A percentile compares a stretch with the other conserved stretches of the same genome.
These are phyloP conservation scores for Aspergillus sclerotioniger DNA, from an alignment of 495 filamentous ascomycete genomes.

Conservation along the genomic window DNA sequence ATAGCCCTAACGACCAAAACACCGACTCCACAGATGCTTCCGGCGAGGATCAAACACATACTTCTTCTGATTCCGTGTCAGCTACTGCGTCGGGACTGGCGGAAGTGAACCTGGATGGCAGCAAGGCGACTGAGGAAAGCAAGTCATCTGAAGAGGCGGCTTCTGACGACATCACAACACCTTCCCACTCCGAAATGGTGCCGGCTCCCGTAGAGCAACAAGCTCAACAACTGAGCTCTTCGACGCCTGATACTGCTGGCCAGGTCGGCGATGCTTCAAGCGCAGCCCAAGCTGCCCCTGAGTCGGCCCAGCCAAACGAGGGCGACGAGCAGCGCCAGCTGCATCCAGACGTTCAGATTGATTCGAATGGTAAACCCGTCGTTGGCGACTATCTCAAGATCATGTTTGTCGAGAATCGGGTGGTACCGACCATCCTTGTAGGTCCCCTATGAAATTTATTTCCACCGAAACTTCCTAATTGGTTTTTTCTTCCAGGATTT, in stretches of 20 bases:
- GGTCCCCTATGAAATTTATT: conserved; percentile 32
- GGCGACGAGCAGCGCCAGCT: conserved; percentile 36
- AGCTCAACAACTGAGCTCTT: conserved; percentile 23
- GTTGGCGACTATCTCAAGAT: conserved; percentile 98
- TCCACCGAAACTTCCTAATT: conserved; percentile 1
- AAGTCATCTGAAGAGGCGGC: conserved; percentile 10
- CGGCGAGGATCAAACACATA: not conserved
- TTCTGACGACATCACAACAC: conserved; percentile 27
- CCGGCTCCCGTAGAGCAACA: conserved; percentile 54
- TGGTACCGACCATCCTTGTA: conserved; percentile 94
- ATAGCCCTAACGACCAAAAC: conserved; percentile 16
- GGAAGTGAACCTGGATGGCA: conserved; percentile 48
- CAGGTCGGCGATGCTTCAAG: conserved; percentile 22
- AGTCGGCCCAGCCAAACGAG: conserved; percentile 29
- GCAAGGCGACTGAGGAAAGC: conserved; percentile 20
- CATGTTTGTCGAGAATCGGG: conserved; percentile 89
- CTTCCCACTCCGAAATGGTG: conserved; percentile 62
- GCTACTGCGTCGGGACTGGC: conserved; percentile 46
- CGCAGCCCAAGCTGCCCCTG: conserved; percentile 23
- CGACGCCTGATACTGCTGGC: conserved; percentile 18
- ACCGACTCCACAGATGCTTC: not conserved
- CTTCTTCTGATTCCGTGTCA: conserved; percentile 29
- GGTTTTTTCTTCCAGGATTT: conserved; percentile 61
- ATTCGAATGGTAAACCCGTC: conserved; percentile 73
- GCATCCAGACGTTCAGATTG: conserved; percentile 50